phyloP scores from a whole-genome alignment of 768 basidiomycete species.

The Agaricus blazei region DNA sequence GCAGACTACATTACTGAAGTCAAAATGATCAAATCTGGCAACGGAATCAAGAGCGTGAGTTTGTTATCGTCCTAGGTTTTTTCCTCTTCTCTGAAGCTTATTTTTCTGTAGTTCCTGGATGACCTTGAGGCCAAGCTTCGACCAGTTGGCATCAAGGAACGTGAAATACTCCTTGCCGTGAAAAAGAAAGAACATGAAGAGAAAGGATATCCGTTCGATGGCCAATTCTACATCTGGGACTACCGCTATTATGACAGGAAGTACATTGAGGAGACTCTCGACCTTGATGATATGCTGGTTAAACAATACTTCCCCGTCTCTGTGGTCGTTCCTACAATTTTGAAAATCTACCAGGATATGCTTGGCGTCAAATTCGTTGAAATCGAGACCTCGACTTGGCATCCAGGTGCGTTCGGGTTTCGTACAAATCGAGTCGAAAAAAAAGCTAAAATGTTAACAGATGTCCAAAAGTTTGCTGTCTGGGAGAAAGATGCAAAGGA shows the following conservation, averaged over 20 bases:
- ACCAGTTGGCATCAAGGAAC: constrained; percentile 68
- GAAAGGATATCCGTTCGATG: constrained; percentile 58
- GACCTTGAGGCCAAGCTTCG: constrained; percentile 71
- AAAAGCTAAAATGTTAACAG: constrained; percentile 25
- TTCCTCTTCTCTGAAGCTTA: neutral
- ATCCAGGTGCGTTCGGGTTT: constrained; percentile 49
- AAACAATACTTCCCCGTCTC: constrained; percentile 90
- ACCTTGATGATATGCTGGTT: constrained; percentile 71
- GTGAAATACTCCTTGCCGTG: constrained; percentile 58
- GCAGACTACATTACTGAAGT: constrained; percentile 82
- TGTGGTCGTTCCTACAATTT: constrained; percentile 76
- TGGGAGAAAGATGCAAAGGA: constrained; percentile 78
- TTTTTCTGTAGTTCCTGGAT: constrained; percentile 57
- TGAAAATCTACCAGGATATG: constrained; percentile 79
- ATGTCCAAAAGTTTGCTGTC: constrained; percentile 80
- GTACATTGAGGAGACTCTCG: constrained; percentile 60
- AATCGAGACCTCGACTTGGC: constrained; percentile 67
- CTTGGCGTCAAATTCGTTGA: constrained; percentile 73
- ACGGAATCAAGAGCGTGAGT: constrained; percentile 51
- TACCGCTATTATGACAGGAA: constrained; percentile 71
- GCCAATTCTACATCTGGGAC: constrained; percentile 80
- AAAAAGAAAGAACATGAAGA: constrained; percentile 72
- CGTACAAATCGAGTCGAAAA: neutral
- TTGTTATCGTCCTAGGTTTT: neutral
- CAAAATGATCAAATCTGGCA: constrained; percentile 78